A percentile compares a stretch with the other conserved stretches of the same genome.
Evolutionary conservation across 1,284 basidiomycete species (phyloP).

Genomic region (Pyrrhoderma lamaoense): DNA sequence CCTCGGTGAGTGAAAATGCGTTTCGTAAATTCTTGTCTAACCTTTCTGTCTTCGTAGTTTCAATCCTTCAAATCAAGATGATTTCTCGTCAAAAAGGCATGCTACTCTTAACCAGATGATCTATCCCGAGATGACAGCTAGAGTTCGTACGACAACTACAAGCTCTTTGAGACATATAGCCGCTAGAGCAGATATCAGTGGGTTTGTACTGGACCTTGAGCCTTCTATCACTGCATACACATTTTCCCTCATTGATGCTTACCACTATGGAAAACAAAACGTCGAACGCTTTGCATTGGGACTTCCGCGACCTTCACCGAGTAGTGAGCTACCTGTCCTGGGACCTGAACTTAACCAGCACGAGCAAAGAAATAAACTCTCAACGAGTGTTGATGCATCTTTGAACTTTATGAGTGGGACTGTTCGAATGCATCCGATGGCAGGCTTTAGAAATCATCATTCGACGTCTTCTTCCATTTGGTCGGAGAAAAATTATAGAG

Average conservation of each 20-base stretch:
- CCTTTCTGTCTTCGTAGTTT: slow-evolving; percentile 49
- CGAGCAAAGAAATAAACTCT: slow-evolving; percentile 23
- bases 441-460: slow-evolving; percentile 32
- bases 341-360: background rate
- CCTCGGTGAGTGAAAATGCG: slow-evolving; percentile 40
- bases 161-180: slow-evolving; percentile 49
- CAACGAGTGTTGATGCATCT: slow-evolving; percentile 63
- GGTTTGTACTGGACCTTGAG: slow-evolving; percentile 82
- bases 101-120: slow-evolving; percentile 67
- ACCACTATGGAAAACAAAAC: slow-evolving; percentile 73
- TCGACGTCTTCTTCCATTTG: slow-evolving; percentile 30
- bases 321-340: slow-evolving; percentile 28
- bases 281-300: slow-evolving; percentile 55
- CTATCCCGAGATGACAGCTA: slow-evolving; percentile 76
- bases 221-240: slow-evolving; percentile 74
- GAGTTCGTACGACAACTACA: slow-evolving; percentile 54
- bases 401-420: slow-evolving; percentile 78
- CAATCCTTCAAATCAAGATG: slow-evolving; percentile 56
- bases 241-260: slow-evolving; percentile 79
- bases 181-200: slow-evolving; percentile 71
- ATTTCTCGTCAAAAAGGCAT: slow-evolving; percentile 71
- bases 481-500: slow-evolving; percentile 40
- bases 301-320: slow-evolving; percentile 34
- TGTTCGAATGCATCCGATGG: slow-evolving; percentile 52
- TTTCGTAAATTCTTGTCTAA: background rate